Evolutionary conservation across 345 rosid species (phyloP), one percentile per base, ranked within the genome.

Genomic region (Euphorbia lathyris): DNA sequence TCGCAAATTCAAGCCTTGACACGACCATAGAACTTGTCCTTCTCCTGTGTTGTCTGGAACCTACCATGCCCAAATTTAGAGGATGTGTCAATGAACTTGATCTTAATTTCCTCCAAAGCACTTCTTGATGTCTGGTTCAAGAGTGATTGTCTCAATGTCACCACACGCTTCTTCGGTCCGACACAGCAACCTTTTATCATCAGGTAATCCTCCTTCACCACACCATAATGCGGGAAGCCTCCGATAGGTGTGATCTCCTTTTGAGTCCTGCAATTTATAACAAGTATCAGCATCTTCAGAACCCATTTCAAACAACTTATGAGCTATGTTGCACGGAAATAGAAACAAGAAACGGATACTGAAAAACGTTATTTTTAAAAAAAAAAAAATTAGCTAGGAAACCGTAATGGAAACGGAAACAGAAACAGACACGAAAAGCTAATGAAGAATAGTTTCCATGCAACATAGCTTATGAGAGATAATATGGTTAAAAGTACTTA

Each of bases 81-180:
- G 38, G 38, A 34, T 3, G 38, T 34, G 7, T 34, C 38, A 7
- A 34, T 34, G 38, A 34, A 34, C 38, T 34, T 34, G 78, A 91
- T 74, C 11, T 81, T 91, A 79, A 88, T 86, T 48, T 78, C 83
- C 72, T 91, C 95, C 20, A 84, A 57, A 12, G 97, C 95, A 47
- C 82, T 51, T 27, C 97, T 83, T 13, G 94, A 87, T 5, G 97
- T 90, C 83, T 90, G 97, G 1, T 74, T 79, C 51, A 88, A 83
- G 19, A 91, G 74, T 0, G 97, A 79, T 73, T 82, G 89, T 12
- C 97, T 78, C 12, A 91, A 84, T 9, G 97, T 91, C 26, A 88
- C 92, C 0, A 91, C 97, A 63, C 97, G 86, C 92, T 91, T 91
- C 92, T 88, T 91, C 3, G 97, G 92, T 38, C 97, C 97, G 42